Evolutionary conservation across 768 basidiomycete species (phyloP).

Genomic region (Chalciporus piperatus): DNA sequence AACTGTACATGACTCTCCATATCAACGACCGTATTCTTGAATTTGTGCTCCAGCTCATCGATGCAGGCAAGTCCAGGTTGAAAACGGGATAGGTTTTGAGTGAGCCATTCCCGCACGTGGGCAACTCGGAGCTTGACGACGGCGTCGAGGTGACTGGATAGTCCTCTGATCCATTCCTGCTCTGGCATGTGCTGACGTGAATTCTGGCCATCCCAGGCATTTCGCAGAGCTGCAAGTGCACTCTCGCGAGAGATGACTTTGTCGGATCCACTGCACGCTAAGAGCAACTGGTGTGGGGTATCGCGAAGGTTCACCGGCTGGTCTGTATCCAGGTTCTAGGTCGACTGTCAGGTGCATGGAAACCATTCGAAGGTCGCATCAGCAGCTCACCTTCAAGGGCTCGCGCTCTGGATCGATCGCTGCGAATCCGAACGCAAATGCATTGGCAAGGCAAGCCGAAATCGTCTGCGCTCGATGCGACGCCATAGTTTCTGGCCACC

Average conservation of each 20-base stretch:
- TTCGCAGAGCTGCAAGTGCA: slow-evolving; percentile 13
- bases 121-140: slow-evolving; percentile 43
- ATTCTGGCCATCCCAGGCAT: slow-evolving; percentile 13
- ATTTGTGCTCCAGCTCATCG: slow-evolving; percentile 41
- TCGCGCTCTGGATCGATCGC: slow-evolving; percentile 46
- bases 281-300: slow-evolving; percentile 36
- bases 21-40: slow-evolving; percentile 43
- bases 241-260: slow-evolving; percentile 15
- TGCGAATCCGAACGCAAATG: slow-evolving; percentile 45
- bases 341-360: not conserved
- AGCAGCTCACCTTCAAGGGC: slow-evolving; percentile 43
- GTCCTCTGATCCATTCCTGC: slow-evolving; percentile 37
- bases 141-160: slow-evolving; percentile 38
- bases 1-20: slow-evolving; percentile 45
- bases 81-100: slow-evolving; percentile 48
- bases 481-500: slow-evolving; percentile 42
- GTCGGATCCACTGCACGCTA: slow-evolving; percentile 10
- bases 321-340: slow-evolving; percentile 54
- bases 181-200: slow-evolving; percentile 21
- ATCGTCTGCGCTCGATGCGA: slow-evolving; percentile 48
- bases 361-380: too few relatives aligned
- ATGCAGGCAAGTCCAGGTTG: slow-evolving; percentile 41
- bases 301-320: slow-evolving; percentile 37
- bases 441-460: slow-evolving; percentile 40
- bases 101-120: slow-evolving; percentile 52